Conservation (phyloP, 2,329 filamentous ascomycete species). For the Raffaelea deltoideospora region DNA sequence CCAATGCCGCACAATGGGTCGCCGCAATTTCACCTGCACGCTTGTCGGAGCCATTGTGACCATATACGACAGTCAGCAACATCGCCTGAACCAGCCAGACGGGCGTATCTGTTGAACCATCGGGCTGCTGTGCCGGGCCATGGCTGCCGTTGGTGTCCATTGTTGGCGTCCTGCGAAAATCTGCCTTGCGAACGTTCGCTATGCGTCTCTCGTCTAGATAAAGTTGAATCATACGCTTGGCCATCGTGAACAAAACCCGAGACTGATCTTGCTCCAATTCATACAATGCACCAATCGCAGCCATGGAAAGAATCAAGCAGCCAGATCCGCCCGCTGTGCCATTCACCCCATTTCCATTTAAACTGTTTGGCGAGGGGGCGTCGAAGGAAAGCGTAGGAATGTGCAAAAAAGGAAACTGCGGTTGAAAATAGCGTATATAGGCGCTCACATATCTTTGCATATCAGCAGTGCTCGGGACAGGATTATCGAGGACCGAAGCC, state of each 20-base stretch:
- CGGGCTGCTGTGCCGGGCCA: conserved; percentile 18
- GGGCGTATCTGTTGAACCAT: conserved; percentile 59
- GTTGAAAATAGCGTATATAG: conserved; percentile 86
- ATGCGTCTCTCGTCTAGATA: conserved; percentile 86
- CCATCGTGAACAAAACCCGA: conserved; percentile 76
- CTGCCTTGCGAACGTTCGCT: conserved; percentile 57
- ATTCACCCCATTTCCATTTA: too few relatives aligned
- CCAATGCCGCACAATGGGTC: conserved; percentile 79
- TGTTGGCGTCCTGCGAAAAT: conserved; percentile 34
- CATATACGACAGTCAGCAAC: conserved; percentile 90
- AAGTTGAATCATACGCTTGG: conserved; percentile 87
- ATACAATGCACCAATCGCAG: conserved; percentile 59
- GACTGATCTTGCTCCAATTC: conserved; percentile 70
- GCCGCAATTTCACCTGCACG: conserved; percentile 80
- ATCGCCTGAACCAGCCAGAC: conserved; percentile 95
- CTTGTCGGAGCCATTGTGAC: conserved; percentile 87
- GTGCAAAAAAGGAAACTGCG: conserved; percentile 88
- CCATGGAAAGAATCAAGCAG: conserved; percentile 77
- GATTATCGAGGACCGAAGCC: conserved; percentile 30
- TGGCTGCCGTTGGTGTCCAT: conserved; percentile 18
- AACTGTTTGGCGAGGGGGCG: conserved; percentile 44
- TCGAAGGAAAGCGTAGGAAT: conserved; percentile 86
- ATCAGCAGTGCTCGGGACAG: conserved; percentile 66
- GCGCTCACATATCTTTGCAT: conserved; percentile 81
- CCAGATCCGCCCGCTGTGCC: conserved; percentile 73